phyloP scores from a whole-genome alignment of 176 grass and related monocot species.

The Poa pratensis region DNA sequence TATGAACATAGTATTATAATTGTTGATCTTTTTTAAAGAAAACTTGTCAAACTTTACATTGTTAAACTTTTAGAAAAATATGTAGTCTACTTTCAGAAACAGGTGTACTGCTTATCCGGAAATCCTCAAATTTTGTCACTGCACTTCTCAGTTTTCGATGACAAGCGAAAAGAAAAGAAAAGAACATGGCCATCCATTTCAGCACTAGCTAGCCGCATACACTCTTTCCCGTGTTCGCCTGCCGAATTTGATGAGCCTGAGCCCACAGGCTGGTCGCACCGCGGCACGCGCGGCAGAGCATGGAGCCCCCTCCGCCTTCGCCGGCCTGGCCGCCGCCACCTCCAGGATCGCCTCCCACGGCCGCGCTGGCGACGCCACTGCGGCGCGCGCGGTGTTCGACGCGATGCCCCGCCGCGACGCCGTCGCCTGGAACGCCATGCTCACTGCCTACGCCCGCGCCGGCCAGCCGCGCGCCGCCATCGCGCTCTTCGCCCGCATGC shows the following conservation, averaged over 20 bases:
- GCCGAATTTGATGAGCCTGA: slow-evolving; percentile 36
- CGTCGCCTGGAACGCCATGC: slow-evolving; percentile 77
- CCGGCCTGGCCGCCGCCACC: slow-evolving; percentile 54
- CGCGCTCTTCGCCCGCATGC: slow-evolving; percentile 50
- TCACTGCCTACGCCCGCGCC: slow-evolving; percentile 61
- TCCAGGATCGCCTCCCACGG: slow-evolving; percentile 53
- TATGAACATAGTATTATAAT: no score
- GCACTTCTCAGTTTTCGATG: no score
- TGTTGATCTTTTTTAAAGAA: no score
- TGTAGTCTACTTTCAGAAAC: no score
- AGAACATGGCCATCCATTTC: neutral
- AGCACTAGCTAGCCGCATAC: neutral
- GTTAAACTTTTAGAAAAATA: no score
- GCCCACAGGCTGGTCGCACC: neutral
- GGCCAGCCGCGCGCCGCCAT: slow-evolving; percentile 46
- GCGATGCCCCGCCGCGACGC: slow-evolving; percentile 60
- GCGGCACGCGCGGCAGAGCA: slow-evolving; percentile 40
- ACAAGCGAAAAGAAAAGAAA: neutral
- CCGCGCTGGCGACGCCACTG: slow-evolving; percentile 36
- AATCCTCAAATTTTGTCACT: no score
- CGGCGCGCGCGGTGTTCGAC: slow-evolving; percentile 63
- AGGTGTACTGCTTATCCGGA: no score
- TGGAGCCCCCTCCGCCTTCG: slow-evolving; percentile 2
- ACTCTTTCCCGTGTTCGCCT: neutral
- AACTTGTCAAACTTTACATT: no score